These are phyloP conservation scores for Spinacia oleracea DNA, from an alignment of 179 eudicot genomes.

Conservation along the genomic window DNA sequence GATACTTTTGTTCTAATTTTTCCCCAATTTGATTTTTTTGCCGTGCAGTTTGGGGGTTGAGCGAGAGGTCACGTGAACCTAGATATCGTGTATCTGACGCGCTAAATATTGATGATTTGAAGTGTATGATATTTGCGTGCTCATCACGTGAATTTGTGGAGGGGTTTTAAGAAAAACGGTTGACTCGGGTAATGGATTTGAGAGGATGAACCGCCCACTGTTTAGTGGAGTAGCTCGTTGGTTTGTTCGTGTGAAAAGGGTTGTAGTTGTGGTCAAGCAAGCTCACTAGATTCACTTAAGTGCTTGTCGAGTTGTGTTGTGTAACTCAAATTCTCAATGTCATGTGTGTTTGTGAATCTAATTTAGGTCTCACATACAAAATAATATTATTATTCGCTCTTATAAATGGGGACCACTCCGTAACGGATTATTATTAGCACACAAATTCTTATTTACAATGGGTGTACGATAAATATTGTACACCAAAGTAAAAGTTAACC, in stretches of 20 bases:
- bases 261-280: too few species aligned
- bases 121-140: neutral
- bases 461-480: too few species aligned
- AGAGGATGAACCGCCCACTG: conserved; percentile 2
- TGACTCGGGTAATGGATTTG: neutral
- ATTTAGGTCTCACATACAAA: too few species aligned
- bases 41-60: neutral
- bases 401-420: too few species aligned
- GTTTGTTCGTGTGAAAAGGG: too few species aligned
- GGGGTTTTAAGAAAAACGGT: neutral
- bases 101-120: neutral
- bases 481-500: too few species aligned
- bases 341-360: too few species aligned
- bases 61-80: neutral
- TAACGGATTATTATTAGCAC: too few species aligned
- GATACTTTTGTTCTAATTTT: neutral
- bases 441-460: too few species aligned
- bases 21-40: conserved; percentile 7
- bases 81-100: neutral
- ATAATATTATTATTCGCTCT: too few species aligned
- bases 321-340: neutral
- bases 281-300: neutral
- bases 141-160: neutral
- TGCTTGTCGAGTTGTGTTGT: too few species aligned
- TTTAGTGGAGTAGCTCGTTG: neutral